Conservation (phyloP, 306 rosid genomes). For the Abrus pulchellus region DNA sequence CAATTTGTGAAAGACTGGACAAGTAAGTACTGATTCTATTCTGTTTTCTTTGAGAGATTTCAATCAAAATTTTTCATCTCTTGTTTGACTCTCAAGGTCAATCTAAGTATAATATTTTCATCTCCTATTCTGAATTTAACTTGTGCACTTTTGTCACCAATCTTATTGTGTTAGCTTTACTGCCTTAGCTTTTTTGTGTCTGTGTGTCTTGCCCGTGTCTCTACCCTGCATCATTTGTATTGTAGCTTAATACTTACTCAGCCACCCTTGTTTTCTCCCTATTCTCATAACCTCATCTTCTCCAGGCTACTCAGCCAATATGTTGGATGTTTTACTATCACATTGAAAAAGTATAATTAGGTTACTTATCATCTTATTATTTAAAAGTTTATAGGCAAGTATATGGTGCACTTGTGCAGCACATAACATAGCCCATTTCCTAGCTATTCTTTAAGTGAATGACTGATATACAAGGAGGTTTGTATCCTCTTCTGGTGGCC, state of each 20-base stretch:
- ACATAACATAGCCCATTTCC: not conserved
- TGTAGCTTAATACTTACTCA: not conserved
- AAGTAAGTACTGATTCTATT: conserved; percentile 63
- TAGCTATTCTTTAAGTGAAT: not conserved
- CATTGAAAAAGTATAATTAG: conserved; percentile 2
- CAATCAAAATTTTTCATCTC: not conserved
- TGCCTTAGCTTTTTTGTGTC: not conserved
- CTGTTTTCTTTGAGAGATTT: conserved; percentile 3
- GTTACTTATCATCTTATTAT: not conserved
- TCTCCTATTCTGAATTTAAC: conserved; percentile 24
- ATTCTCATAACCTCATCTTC: conserved; percentile 25
- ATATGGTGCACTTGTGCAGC: not conserved
- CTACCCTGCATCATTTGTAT: conserved; percentile 4
- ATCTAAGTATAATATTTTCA: conserved; percentile 39
- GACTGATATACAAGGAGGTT: not conserved
- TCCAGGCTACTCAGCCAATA: not conserved
- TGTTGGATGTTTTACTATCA: not conserved
- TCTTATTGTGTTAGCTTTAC: conserved; percentile 29
- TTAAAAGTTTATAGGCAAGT: not conserved
- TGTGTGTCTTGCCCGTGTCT: not conserved
- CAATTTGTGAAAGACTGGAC: conserved; percentile 84
- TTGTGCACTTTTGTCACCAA: conserved; percentile 29
- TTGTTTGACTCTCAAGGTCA: conserved; percentile 23
- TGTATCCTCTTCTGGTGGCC: not conserved
- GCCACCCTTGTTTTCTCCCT: conserved; percentile 18